Evolutionary conservation across 2,329 filamentous ascomycete species (phyloP), one percentile per base, ranked within the genome.

Genomic region (Chaetoscypha palmicola): DNA sequence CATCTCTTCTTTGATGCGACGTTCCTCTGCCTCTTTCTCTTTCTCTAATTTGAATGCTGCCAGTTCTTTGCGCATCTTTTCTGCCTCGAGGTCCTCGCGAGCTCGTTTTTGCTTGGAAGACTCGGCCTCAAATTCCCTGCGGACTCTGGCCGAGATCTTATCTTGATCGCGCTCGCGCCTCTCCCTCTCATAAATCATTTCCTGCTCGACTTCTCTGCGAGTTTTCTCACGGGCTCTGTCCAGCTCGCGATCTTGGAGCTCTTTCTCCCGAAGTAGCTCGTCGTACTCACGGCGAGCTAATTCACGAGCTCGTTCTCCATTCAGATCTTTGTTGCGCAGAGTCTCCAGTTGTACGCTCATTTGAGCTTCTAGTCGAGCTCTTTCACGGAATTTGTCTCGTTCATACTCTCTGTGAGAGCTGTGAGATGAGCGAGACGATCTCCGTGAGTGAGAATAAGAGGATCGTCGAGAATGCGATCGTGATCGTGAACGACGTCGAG

Each of bases 1-100:
- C 38, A 64, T 51, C 31, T 64, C 53, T 39, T 64, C 60, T 43
- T 64, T 61, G 43, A 79, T 68, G 17, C 72, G 69, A 43, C 66
- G 66, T 38, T 62, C 54, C 36, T 61, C 55, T n/a, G 57, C 52
- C 34, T 61, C 51, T 19, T 56, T 45, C 40, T 61, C 46, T 56
- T 54, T 51, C 39, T 54, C 49, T 7, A 33, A 20, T 17, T 52
- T 72, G 47, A 72, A 70, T 17, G 65, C 62, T 21, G 72, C 67
- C 1, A 76, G 62, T 58, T 72, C 72, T 28, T 60, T 48, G 2
- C 54, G 46, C 5, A 57, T 47, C 30, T 64, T 66, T 42, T 69
- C 66, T 21, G 77, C 66, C 30, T 48, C 46, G 3, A 24, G 22
- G 8, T 43, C 41, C 20, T 47, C 37, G 2, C 30, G 41, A 14